A percentile compares a stretch with the other conserved stretches of the same genome.
phyloP scores from a whole-genome alignment of 2,329 filamentous ascomycete species.

The Alternaria novae-zelandiae region DNA sequence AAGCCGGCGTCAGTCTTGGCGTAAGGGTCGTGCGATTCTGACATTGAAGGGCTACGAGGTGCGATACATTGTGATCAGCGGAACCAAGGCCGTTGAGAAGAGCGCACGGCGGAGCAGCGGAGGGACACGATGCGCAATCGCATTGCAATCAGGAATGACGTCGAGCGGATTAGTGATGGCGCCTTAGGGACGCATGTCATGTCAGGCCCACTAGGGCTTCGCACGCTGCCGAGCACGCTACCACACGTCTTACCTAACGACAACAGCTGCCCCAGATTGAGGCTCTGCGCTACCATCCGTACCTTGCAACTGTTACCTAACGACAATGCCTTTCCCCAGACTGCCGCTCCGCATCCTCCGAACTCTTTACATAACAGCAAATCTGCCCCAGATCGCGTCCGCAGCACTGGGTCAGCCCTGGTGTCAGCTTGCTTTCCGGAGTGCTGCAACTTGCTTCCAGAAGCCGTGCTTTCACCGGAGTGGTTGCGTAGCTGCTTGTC shows the following conservation, averaged over 20 bases:
- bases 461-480: neutral
- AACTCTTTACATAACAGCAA: constrained; percentile 8
- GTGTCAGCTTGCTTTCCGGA: neutral
- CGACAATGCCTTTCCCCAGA: constrained; percentile 2
- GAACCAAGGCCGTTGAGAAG: constrained; percentile 55
- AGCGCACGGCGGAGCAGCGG: constrained; percentile 57
- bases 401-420: constrained; percentile 6
- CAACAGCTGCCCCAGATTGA: constrained; percentile 5
- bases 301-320: constrained; percentile 7
- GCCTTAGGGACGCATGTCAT: neutral
- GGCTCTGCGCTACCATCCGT: constrained; percentile 1
- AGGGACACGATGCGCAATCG: constrained; percentile 60
- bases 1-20: neutral
- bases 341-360: neutral
- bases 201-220: neutral
- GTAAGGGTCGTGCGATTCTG: neutral
- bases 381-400: constrained; percentile 9
- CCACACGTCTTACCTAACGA: constrained; percentile 8
- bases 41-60: neutral
- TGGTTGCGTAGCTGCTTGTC: neutral
- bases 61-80: constrained; percentile 57
- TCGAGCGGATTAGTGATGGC: constrained; percentile 23
- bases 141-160: constrained; percentile 56
- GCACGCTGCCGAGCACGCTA: constrained; percentile 3
- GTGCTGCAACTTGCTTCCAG: constrained; percentile 1